Evolutionary conservation across 106 monocot genomes (phyloP).

Genomic region (Dactylorhiza incarnata): DNA sequence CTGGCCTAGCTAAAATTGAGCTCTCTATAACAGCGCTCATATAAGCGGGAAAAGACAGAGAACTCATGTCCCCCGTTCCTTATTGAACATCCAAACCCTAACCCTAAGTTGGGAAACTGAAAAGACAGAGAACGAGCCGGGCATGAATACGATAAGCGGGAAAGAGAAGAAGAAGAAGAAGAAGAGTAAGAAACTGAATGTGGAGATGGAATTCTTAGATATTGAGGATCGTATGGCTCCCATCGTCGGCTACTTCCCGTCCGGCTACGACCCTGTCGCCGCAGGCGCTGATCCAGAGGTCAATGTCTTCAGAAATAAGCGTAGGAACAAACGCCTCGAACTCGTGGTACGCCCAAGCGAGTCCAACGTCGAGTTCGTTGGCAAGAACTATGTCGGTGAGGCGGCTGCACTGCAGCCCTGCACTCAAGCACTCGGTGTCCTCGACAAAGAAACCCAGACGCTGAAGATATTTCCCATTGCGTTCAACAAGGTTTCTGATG

Average conservation of each 20-base stretch:
- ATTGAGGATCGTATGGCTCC: constrained; percentile 36
- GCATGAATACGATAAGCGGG: neutral
- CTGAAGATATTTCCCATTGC: constrained; percentile 77
- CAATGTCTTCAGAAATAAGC: constrained; percentile 34
- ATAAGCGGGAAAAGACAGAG: too few species aligned
- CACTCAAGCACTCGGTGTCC: constrained; percentile 74
- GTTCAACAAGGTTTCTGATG: constrained; percentile 54
- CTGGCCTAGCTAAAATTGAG: too few species aligned
- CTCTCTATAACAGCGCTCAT: too few species aligned
- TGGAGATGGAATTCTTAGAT: constrained; percentile 40
- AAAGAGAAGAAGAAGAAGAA: constrained; percentile 11
- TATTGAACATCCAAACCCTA: too few species aligned
- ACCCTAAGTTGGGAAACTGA: too few species aligned
- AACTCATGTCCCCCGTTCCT: too few species aligned
- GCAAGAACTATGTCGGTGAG: constrained; percentile 73
- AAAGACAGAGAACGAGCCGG: neutral
- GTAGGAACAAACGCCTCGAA: constrained; percentile 29
- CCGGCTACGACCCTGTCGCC: constrained; percentile 55
- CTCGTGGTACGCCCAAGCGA: constrained; percentile 45
- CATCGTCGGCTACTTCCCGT: constrained; percentile 77
- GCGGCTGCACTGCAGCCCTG: constrained; percentile 57
- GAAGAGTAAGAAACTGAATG: constrained; percentile 29
- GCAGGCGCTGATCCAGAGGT: constrained; percentile 9
- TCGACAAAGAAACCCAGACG: constrained; percentile 64
- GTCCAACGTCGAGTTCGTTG: constrained; percentile 60